phyloP scores from a whole-genome alignment of 2,329 filamentous ascomycete species.

The Hypomyces perniciosus region DNA sequence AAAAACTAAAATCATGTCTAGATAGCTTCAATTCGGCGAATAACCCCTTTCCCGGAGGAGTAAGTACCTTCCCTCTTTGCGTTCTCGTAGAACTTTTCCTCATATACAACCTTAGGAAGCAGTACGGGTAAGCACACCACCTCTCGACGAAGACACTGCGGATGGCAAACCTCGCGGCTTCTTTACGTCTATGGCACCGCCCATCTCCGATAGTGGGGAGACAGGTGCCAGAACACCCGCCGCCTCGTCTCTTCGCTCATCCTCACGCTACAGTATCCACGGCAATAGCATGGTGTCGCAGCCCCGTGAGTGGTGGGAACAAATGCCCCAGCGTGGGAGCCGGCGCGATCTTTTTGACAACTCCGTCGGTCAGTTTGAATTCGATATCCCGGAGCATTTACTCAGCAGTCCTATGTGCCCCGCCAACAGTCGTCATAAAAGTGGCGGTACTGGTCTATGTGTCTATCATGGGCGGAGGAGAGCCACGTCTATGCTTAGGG shows the following conservation, averaged over 20 bases:
- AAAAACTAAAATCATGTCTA: neutral
- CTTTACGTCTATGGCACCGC: slow-evolving; percentile 36
- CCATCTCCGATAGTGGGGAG: slow-evolving; percentile 12
- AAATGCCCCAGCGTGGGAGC: slow-evolving; percentile 18
- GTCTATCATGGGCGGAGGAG: slow-evolving; percentile 42
- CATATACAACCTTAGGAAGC: slow-evolving; percentile 36
- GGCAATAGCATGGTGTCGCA: slow-evolving; percentile 19
- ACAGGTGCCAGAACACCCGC: neutral
- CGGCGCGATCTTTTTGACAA: slow-evolving; percentile 16
- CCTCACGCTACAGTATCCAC: slow-evolving; percentile 17
- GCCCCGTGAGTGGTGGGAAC: slow-evolving; percentile 33
- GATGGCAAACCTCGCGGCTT: slow-evolving; percentile 35
- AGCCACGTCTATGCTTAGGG: slow-evolving; percentile 10
- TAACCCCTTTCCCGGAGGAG: slow-evolving; percentile 30
- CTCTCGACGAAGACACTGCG: slow-evolving; percentile 33
- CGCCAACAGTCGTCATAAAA: slow-evolving; percentile 37
- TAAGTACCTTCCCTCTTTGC: slow-evolving; percentile 15
- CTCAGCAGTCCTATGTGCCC: slow-evolving; percentile 48
- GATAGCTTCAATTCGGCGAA: slow-evolving; percentile 13
- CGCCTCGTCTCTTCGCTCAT: slow-evolving; percentile 6
- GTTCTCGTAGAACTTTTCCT: neutral
- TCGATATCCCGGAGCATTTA: slow-evolving; percentile 46
- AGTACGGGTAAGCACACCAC: slow-evolving; percentile 42
- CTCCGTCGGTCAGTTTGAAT: slow-evolving; percentile 32
- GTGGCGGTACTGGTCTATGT: slow-evolving; percentile 43